phyloP scores from a whole-genome alignment of 2,329 filamentous ascomycete species.

The Dothistroma septosporum region DNA sequence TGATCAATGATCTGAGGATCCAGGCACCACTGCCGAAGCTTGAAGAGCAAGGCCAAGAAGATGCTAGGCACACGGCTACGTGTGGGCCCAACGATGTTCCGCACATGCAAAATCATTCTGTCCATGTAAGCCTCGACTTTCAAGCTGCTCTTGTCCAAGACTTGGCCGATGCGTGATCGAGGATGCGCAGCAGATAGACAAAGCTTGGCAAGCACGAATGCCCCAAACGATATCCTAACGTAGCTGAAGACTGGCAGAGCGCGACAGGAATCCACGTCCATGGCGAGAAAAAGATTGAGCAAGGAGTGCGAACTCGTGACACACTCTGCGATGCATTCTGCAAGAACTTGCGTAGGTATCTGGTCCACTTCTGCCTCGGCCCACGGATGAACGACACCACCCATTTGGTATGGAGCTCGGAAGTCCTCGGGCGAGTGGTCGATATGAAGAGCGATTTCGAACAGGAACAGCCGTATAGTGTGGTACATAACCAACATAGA shows the following conservation, averaged over 20 bases:
- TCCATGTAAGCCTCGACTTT: constrained; percentile 64
- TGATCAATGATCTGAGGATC: constrained; percentile 21
- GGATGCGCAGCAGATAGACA: constrained; percentile 63
- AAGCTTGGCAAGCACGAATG: constrained; percentile 70
- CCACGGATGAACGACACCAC: constrained; percentile 42
- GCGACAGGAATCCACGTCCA: constrained; percentile 57
- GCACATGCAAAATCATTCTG: constrained; percentile 64
- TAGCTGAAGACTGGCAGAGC: constrained; percentile 67
- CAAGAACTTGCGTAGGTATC: constrained; percentile 53
- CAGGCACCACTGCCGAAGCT: constrained; percentile 31
- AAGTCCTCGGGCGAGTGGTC: constrained; percentile 57
- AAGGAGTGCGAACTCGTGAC: constrained; percentile 63
- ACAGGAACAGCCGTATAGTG: constrained; percentile 66
- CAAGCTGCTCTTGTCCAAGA: constrained; percentile 65
- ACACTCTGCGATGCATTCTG: constrained; percentile 64
- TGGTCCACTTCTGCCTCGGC: constrained; percentile 27
- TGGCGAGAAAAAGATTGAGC: constrained; percentile 60
- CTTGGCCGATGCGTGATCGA: constrained; percentile 62
- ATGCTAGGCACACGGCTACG: constrained; percentile 26
- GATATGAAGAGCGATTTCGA: constrained; percentile 68
- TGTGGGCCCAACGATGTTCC: constrained; percentile 51
- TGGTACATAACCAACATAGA: constrained; percentile 61
- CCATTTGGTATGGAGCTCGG: constrained; percentile 43
- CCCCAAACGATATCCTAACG: constrained; percentile 66
- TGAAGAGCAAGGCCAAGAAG: constrained; percentile 31